Conservation (phyloP, 192 early-diverging fungal genomes). For the Backusella mclennaniae region DNA sequence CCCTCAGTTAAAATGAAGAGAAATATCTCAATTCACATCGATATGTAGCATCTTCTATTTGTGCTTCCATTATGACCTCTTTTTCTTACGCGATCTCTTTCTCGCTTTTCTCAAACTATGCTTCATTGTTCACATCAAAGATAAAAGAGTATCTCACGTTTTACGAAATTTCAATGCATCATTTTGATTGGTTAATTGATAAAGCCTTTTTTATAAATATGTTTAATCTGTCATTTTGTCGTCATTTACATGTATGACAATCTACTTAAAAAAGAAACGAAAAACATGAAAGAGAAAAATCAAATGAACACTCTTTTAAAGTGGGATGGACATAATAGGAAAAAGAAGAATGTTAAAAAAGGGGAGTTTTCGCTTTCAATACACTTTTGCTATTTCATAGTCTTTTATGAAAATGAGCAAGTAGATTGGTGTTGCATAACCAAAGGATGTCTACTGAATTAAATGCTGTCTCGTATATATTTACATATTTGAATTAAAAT, state of each 20-base stretch:
- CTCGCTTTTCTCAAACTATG: background rate
- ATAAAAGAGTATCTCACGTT: background rate
- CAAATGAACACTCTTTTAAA: background rate
- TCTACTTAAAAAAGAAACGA: background rate
- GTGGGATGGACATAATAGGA: background rate
- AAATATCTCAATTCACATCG: background rate
- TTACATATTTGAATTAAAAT: background rate
- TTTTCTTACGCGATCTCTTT: background rate
- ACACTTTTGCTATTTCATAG: no score
- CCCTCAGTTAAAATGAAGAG: background rate
- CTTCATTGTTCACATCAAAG: background rate
- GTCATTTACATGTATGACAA: background rate
- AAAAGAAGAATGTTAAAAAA: background rate
- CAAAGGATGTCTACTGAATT: background rate
- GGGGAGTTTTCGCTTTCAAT: no score
- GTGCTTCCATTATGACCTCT: background rate
- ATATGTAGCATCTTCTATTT: background rate
- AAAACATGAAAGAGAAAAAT: background rate
- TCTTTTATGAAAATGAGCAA: background rate
- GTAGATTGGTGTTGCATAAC: background rate
- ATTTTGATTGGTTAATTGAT: background rate
- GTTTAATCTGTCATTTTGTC: slow-evolving; percentile 3
- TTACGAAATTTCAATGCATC: background rate
- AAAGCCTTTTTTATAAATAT: background rate
- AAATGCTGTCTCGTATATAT: background rate